A percentile compares a stretch with the other conserved stretches of the same genome.
Evolutionary conservation across 768 basidiomycete genomes (phyloP).

Genomic region (Nevesoporus exiguus): DNA sequence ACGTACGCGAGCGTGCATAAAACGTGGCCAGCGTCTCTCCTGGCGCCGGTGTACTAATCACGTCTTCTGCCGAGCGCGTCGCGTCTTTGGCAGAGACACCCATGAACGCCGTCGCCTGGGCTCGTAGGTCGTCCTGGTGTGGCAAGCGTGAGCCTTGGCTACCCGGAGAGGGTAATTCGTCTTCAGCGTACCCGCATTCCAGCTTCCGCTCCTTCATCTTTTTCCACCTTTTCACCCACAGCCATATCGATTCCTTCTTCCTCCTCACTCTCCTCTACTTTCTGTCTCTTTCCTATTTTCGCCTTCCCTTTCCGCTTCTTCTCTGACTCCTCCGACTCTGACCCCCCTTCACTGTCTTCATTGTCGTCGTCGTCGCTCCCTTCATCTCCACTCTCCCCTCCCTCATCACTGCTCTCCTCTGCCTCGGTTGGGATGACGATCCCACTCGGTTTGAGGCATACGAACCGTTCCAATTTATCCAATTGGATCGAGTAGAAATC

Average conservation of each 20-base stretch:
- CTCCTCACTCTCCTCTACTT: slow-evolving; percentile 31
- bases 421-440: slow-evolving; percentile 60
- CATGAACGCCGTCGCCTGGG: slow-evolving; percentile 52
- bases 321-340: slow-evolving; percentile 8
- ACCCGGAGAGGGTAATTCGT: no score
- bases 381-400: slow-evolving; percentile 57
- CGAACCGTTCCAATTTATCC: slow-evolving; percentile 79
- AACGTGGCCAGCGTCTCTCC: slow-evolving; percentile 83
- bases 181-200: slow-evolving; percentile 4
- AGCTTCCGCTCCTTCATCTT: slow-evolving; percentile 10
- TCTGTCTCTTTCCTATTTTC: slow-evolving; percentile 15
- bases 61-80: slow-evolving; percentile 61
- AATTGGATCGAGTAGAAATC: slow-evolving; percentile 81
- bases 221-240: neutral
- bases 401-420: slow-evolving; percentile 59
- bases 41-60: slow-evolving; percentile 74
- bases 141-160: neutral
- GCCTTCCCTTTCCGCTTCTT: slow-evolving; percentile 3
- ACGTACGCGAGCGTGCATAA: slow-evolving; percentile 75
- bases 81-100: slow-evolving; percentile 58
- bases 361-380: slow-evolving; percentile 55
- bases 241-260: neutral
- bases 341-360: slow-evolving; percentile 22
- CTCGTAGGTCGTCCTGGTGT: slow-evolving; percentile 37
- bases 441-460: slow-evolving; percentile 67